These are phyloP conservation scores for Eragrostis nindensis DNA, from an alignment of 176 grass and related monocot species.

Conservation along the genomic window DNA sequence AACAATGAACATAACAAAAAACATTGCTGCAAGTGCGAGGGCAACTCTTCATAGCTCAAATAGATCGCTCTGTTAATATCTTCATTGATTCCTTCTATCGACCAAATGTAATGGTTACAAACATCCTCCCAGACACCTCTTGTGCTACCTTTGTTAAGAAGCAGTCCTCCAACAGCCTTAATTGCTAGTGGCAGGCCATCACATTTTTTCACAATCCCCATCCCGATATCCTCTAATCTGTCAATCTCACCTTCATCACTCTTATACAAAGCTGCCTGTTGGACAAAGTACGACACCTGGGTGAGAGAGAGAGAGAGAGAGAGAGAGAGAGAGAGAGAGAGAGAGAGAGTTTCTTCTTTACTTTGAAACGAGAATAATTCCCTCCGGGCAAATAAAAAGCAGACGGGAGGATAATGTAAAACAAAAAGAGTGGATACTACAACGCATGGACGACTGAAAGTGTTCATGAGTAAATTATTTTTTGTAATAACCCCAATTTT, in stretches of 20 bases:
- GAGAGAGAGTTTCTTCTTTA: too few relatives aligned
- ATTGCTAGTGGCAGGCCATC: slow-evolving; percentile 13
- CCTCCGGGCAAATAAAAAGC: too few relatives aligned
- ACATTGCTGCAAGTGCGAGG: too few relatives aligned
- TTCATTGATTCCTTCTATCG: background rate
- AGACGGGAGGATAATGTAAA: too few relatives aligned
- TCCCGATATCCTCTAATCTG: background rate
- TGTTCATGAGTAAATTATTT: too few relatives aligned
- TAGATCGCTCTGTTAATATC: slow-evolving; percentile 30
- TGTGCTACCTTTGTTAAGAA: background rate
- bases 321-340: too few relatives aligned
- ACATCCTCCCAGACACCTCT: slow-evolving; percentile 15
- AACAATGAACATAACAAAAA: slow-evolving; percentile 36
- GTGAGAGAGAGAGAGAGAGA: background rate
- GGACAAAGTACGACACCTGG: background rate
- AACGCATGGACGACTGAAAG: too few relatives aligned
- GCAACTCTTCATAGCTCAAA: slow-evolving; percentile 41
- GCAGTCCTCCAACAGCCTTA: slow-evolving; percentile 17
- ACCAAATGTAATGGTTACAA: background rate
- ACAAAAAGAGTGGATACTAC: too few relatives aligned
- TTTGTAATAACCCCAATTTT: too few relatives aligned
- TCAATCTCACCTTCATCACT: background rate
- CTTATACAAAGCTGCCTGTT: background rate
- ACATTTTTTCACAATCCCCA: background rate
- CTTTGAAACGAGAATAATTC: too few relatives aligned